Percentiles rank a stretch among this genome's conserved stretches.
phyloP scores from a whole-genome alignment of 805 yeast species.

The Tetrapisispora fleetii region DNA sequence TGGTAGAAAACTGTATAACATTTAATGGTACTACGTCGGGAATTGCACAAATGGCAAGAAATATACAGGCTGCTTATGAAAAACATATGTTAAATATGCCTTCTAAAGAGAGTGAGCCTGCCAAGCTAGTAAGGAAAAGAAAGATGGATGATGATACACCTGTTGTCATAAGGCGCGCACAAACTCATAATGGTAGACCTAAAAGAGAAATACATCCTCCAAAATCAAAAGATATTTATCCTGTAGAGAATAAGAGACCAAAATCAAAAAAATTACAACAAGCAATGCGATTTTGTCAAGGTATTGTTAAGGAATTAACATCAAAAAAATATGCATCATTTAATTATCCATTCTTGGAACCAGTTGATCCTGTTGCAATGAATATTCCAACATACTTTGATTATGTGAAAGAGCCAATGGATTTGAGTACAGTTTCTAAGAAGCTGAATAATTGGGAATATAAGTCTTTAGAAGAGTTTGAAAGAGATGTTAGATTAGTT shows the following conservation, averaged over 20 bases:
- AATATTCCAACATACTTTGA: slow-evolving; percentile 87
- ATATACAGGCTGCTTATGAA: slow-evolving; percentile 83
- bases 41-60: slow-evolving; percentile 86
- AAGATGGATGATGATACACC: slow-evolving; percentile 27
- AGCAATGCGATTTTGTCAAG: slow-evolving; percentile 78
- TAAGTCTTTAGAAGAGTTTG: slow-evolving; percentile 82
- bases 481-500: slow-evolving; percentile 68
- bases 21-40: slow-evolving; percentile 81
- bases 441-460: slow-evolving; percentile 81
- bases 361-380: slow-evolving; percentile 92
- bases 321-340: slow-evolving; percentile 77
- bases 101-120: slow-evolving; percentile 37
- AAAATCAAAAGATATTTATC: slow-evolving; percentile 75
- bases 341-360: slow-evolving; percentile 83
- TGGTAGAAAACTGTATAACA: slow-evolving; percentile 71
- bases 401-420: slow-evolving; percentile 89
- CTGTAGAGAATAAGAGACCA: slow-evolving; percentile 62
- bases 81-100: slow-evolving; percentile 92
- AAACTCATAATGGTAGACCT: slow-evolving; percentile 74
- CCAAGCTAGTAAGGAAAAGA: slow-evolving; percentile 21
- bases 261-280: slow-evolving; percentile 85
- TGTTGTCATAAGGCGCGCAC: slow-evolving; percentile 57
- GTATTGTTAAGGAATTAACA: slow-evolving; percentile 68
- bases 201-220: slow-evolving; percentile 97
- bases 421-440: slow-evolving; percentile 70